A percentile compares a stretch with the other conserved stretches of the same genome.
phyloP scores from a whole-genome alignment of 1,284 basidiomycete species.

The Tilletia caries region DNA sequence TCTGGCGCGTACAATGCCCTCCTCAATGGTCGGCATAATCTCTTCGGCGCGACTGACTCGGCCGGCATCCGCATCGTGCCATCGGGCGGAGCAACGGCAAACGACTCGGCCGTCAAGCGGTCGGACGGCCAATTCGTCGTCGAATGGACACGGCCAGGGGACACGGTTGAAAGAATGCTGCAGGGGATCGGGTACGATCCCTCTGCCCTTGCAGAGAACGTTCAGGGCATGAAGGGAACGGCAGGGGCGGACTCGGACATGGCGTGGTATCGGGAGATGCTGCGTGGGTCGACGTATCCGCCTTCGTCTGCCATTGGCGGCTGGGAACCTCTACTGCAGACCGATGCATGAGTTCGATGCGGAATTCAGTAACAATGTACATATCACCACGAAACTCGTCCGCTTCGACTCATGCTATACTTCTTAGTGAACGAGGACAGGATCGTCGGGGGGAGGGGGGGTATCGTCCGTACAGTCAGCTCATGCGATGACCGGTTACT shows the following conservation, averaged over 20 bases:
- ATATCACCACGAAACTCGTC: too few species aligned
- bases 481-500: too few species aligned
- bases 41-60: constrained; percentile 3
- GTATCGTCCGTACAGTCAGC: too few species aligned
- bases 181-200: neutral
- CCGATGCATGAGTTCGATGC: too few species aligned
- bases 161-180: neutral
- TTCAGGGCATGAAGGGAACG: neutral
- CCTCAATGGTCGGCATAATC: neutral
- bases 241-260: neutral
- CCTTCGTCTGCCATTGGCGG: neutral
- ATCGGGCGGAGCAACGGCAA: too few species aligned
- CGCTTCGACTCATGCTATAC: too few species aligned
- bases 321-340: neutral
- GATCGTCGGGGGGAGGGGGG: too few species aligned
- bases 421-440: too few species aligned
- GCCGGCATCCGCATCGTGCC: neutral
- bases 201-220: neutral
- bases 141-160: neutral
- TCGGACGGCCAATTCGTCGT: neutral
- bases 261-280: neutral
- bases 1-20: neutral
- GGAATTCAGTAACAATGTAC: too few species aligned
- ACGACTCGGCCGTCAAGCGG: neutral
- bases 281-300: neutral